Base-by-base conservation (phyloP, 2,329 filamentous ascomycete species). In the Xylariales sp. region DNA sequence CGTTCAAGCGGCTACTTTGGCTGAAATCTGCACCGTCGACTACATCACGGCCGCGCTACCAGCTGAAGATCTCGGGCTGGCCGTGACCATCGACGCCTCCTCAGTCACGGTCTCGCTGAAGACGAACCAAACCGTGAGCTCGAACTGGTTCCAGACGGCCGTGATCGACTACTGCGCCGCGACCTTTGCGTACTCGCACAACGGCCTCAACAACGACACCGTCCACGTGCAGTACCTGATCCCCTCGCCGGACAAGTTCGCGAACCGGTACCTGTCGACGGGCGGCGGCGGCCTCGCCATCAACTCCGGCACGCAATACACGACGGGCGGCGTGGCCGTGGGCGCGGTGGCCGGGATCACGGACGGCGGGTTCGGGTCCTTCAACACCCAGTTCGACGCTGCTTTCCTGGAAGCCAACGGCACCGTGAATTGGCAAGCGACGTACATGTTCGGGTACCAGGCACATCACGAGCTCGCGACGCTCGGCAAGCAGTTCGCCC, bases 321-420 rank as follows among this genome's bases (percentile, higher is more conserved):
- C 80, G 65, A 63, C 76, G 74, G 14, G 76, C 76, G 65, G 77
- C 60, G 23, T 77, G 67, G 10, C 78, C 77, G 69, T 78, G 48
- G 84, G 84, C n/a, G 83, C 83, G 48, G 83, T 81, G 1, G 79
- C 81, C 6, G 84, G 84, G 32, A 75, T 80, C 32, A 86, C 85
- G 0, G 82, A 85, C 65, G 84, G 82, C 14, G 84, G 85, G 1
- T 86, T 85, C 69, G 84, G 83, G 34, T 76, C 77, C 30, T 86
- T 86, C 72, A 72, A 77, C 53, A 81, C 76, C 28, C 74, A 79
- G 32, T 81, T 76, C 36, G 80, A 83, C 62, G 72, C 65, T 2
- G 79, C 75, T 2, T 78, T 80, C 65, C 75, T 83, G 1, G 64
- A 80, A 9, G 78, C 77, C 10, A 81, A 83, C 56, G 80, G 80